phyloP scores from a whole-genome alignment of 805 yeast species.

The Schwanniomyces vanrijiae region DNA sequence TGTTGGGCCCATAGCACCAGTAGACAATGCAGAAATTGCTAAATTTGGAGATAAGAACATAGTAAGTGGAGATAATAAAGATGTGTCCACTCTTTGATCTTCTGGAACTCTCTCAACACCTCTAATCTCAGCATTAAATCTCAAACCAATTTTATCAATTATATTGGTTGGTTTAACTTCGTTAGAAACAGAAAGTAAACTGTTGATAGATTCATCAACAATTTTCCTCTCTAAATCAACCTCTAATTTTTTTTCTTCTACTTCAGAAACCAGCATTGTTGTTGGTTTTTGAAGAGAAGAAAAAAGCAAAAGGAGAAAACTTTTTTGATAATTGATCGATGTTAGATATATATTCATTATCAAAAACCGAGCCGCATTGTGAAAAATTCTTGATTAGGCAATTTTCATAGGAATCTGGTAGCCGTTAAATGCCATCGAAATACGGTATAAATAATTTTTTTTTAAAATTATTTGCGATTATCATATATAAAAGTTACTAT shows the following conservation, averaged over 20 bases:
- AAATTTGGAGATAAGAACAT: slow-evolving; percentile 31
- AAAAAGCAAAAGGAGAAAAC: neutral
- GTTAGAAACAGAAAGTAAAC: neutral
- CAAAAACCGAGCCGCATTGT: neutral
- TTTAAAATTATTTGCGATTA: too few relatives aligned
- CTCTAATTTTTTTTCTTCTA: neutral
- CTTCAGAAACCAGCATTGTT: neutral
- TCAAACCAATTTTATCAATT: slow-evolving; percentile 22
- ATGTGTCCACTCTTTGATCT: slow-evolving; percentile 14
- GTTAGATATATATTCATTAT: neutral
- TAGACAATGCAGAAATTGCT: slow-evolving; percentile 36
- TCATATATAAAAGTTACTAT: too few relatives aligned
- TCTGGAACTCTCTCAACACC: slow-evolving; percentile 30
- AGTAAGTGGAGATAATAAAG: slow-evolving; percentile 20
- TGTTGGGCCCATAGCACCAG: slow-evolving; percentile 38
- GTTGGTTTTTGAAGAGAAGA: neutral
- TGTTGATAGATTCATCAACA: slow-evolving; percentile 5
- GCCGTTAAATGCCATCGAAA: neutral
- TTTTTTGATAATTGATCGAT: neutral
- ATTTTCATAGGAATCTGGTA: neutral
- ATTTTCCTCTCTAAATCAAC: neutral
- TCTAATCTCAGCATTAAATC: slow-evolving; percentile 26
- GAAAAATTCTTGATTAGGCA: neutral
- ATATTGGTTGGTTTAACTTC: slow-evolving; percentile 9
- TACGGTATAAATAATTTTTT: neutral